Evolutionary conservation across 176 grass and related monocot genomes (phyloP), one percentile per base, ranked within the genome.

Genomic region (Ampelocalamus luodianensis): DNA sequence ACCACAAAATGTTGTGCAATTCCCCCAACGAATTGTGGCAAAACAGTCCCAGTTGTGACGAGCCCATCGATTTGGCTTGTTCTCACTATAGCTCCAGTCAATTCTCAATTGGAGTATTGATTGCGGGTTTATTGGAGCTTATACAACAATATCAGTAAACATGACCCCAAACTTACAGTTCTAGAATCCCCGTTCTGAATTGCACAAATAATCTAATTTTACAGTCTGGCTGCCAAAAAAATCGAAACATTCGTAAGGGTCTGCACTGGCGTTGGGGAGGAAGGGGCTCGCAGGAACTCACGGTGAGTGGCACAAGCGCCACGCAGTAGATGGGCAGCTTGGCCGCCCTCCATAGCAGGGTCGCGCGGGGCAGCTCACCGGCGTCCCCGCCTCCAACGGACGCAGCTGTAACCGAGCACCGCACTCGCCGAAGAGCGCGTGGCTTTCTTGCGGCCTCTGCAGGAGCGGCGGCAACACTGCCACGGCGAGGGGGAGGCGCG

Each of bases 271-370:
- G 71, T 27, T 49, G 42, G 15, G 12, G 18, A 40, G 27, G 29
- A 26, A 5, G 23, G 43, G 10, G 12, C 11, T 29, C 44, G 63
- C 5, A 11, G 36, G 44, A 68, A 53, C 92, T 87, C 76, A 95
- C 96, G 0, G 91, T 90, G 29, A 95, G 86, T 54, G 93, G 96
- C 50, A 98, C 85, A 20, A 93, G 84, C 62, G 91, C 91, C 2
- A 94, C 89, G 68, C 91, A 98, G 81, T 98, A 98, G 40, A 95
- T 94, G 65, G 93, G 96, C 24, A 98, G 83, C 85, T 94, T 98
- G 11, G 85, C 91, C 20, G 91, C 96, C 66, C 96, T 93, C 96
- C 91, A 98, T 11, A 98, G 69, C 50, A 98, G 88, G 40, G 83
- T 87, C 17, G 83, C 86, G 36, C 77, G 83, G 46, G 91, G 76